phyloP scores from a whole-genome alignment of 441 rosid genomes.

The Euphorbia celastroides region DNA sequence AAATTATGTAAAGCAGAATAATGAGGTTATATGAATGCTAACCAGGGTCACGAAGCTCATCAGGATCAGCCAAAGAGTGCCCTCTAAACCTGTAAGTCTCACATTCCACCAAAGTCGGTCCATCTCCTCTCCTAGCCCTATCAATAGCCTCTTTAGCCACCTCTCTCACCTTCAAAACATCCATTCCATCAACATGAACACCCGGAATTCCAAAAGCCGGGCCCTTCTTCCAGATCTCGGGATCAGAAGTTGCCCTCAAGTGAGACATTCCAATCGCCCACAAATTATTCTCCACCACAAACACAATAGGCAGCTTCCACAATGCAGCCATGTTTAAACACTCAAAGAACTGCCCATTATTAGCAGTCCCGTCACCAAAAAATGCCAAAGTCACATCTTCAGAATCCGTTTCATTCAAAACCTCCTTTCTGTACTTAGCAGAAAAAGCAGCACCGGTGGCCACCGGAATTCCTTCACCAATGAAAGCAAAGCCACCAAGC shows the following conservation, averaged over 20 bases:
- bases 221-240: conserved; percentile 95
- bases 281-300: conserved; percentile 95
- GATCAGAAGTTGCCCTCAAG: conserved; percentile 92
- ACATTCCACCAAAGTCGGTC: conserved; percentile 97
- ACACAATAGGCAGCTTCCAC: conserved; percentile 90
- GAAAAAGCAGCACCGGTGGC: conserved; percentile 94
- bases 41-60: conserved; percentile 99
- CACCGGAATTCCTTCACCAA: conserved; percentile 94
- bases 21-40: conserved; percentile 12
- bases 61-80: conserved; percentile 99
- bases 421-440: conserved; percentile 75
- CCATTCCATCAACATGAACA: conserved; percentile 97
- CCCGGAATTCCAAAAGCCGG: conserved; percentile 99
- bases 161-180: conserved; percentile 90
- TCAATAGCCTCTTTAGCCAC: conserved; percentile 85
- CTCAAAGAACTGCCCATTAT: conserved; percentile 97
- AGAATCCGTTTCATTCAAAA: conserved; percentile 56
- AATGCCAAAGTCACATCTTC: conserved; percentile 85
- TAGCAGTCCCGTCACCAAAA: conserved; percentile 94
- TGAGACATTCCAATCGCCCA: conserved; percentile 99
- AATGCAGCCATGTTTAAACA: conserved; percentile 96
- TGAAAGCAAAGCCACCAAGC: conserved; percentile 96
- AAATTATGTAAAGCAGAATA: not conserved
- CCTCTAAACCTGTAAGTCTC: conserved; percentile 99
- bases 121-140: conserved; percentile 96